Base-by-base conservation (phyloP, 108 stramenopile species). In the Cyclotella cryptica region DNA sequence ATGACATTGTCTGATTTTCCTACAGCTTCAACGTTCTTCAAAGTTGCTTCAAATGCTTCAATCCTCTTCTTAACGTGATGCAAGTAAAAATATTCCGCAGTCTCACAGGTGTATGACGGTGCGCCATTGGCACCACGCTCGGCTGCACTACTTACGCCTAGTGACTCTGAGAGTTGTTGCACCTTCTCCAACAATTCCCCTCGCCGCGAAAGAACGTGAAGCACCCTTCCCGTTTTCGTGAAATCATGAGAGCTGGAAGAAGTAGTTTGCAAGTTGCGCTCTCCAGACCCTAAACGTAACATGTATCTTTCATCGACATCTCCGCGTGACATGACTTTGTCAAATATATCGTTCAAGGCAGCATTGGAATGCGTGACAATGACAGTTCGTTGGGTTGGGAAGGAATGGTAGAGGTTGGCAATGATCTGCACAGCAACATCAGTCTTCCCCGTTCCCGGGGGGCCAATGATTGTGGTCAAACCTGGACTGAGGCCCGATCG, bases 321-420 rank as follows among this genome's bases (percentile, higher is more conserved):
- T 11, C 92, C 90, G 39, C 93, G 84, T 52, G 90, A 91, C 93
- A 97, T 94, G 40, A 99, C 91, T 72, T 99, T 99, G 72, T 94
- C 90, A 69, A 99, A 99, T 27, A 99, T 87, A 77, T 99, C 99
- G 77, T 99, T 99, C 46, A 99, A 81, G 0, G 99, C 99, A 58
- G 98, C 97, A 85, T 99, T 99, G 22, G 95, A 96, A 84, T 99
- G 99, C 18, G 99, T 98, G 58, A 99, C 93, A 44, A 99, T 87
- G 24, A 99, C 89, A 26, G 96, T 97, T 61, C 96, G 66, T 75
- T 99, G 96, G 29, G 83, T 88, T 43, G 99, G 98, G 73, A 88
- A 97, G 29, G 92, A 90, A 72, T 94, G 97, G 80, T 96, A 98
- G 11, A 99, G 79, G 82, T 94, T 98, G 15, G 93, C 85, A 69